Evolutionary conservation across 768 basidiomycete genomes (phyloP), one percentile per base, ranked within the genome.

Genomic region (Tylopilus sp.): DNA sequence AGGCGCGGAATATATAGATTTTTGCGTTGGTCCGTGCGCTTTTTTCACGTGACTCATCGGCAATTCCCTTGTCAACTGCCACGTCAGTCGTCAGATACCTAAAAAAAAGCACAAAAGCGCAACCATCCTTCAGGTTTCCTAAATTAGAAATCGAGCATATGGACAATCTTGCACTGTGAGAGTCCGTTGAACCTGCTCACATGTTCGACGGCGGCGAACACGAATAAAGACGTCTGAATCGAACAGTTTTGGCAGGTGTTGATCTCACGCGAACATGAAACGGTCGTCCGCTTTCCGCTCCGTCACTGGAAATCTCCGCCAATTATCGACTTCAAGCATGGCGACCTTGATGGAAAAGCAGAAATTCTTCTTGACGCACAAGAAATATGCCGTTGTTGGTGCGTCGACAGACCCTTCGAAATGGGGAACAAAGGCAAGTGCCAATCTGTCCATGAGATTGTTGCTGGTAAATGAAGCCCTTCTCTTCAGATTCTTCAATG

Each of bases 321-420:
- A 40, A 11, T 43, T 49, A 30, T 57, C 51, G 20, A 59, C 51
- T 21, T 46, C 56, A 40, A 53, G 20, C 52, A 70, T 69, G 68
- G 26, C 45, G 10, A 60, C 53, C 33, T 62, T 70, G 55, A 60
- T 72, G 39, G 75, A 83, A 51, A 78, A 79, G 51, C 71, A 76
- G 58, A 69, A 65, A 39, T 59, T 64, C 35, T 92, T 92, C 69
- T 65, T 92, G 38, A 72, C 78, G 8, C 78, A 81, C 12, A 74
- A 84, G 6, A 64, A 73, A 53, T 94, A 78, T 50, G 91, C 89
- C 28, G 90, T 93, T 23, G 81, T 90, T 13, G 91, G 91, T 21
- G 89, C 89, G 4, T 91, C 88, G 40, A 91, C 83, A 55, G 85
- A 92, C 68, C 76, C 79, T 60, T 73, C 73, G 50, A 93, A 92